These are phyloP conservation scores for Ampelomyces quisqualis DNA, from an alignment of 2,329 filamentous ascomycete genomes.

Conservation along the genomic window DNA sequence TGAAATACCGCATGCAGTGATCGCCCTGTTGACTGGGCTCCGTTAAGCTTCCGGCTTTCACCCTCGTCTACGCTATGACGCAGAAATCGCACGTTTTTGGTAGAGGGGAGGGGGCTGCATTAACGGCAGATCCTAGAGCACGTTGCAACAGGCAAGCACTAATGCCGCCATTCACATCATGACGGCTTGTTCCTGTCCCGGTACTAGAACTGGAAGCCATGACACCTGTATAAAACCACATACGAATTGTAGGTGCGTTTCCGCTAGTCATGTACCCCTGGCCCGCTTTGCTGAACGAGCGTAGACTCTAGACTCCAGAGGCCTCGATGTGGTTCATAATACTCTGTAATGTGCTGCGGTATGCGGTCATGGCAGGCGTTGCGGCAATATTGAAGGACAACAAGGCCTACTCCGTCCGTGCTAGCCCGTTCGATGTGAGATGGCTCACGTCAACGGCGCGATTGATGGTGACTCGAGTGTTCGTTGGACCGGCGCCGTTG, in stretches of 20 bases:
- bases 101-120: slow-evolving; percentile 10
- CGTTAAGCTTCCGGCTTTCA: slow-evolving; percentile 1
- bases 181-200: slow-evolving; percentile 20
- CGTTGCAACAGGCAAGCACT: slow-evolving; percentile 2
- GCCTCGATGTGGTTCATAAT: too few species aligned
- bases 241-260: slow-evolving; percentile 11
- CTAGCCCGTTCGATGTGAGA: too few species aligned
- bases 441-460: too few species aligned
- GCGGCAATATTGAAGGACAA: too few species aligned
- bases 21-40: slow-evolving; percentile 6
- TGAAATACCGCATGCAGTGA: slow-evolving; percentile 1
- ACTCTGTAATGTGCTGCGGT: too few species aligned
- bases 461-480: too few species aligned
- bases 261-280: too few species aligned
- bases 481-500: too few species aligned
- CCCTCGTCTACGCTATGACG: slow-evolving; percentile 5
- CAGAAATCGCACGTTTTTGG: slow-evolving; percentile 6
- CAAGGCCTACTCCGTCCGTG: too few species aligned
- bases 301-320: too few species aligned
- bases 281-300: too few species aligned
- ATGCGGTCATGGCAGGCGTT: too few species aligned
- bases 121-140: slow-evolving; percentile 4
- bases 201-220: slow-evolving; percentile 8
- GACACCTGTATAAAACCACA: slow-evolving; percentile 8
- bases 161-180: slow-evolving; percentile 6